A percentile compares a stretch with the other conserved stretches of the same genome.
These are phyloP conservation scores for Allomyces macrogynus DNA, from an alignment of 192 early-diverging fungal species.

Conservation along the genomic window DNA sequence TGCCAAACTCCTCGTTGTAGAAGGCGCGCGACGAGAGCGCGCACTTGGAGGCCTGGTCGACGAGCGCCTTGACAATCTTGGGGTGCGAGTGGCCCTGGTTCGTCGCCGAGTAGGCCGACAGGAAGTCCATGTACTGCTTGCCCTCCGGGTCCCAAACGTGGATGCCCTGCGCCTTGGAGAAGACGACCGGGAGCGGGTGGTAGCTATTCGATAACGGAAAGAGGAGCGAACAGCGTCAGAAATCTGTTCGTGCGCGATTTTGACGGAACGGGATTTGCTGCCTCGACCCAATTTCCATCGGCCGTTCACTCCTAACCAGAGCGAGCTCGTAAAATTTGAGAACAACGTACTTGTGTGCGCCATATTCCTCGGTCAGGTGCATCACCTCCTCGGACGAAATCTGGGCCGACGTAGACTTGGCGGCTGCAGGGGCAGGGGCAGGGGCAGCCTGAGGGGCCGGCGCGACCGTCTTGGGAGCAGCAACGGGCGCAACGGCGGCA, in stretches of 20 bases:
- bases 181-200: constrained; percentile 89
- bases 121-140: constrained; percentile 68
- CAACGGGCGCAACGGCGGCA: too few relatives aligned
- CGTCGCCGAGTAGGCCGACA: constrained; percentile 64
- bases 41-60: constrained; percentile 68
- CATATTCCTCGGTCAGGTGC: constrained; percentile 60
- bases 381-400: constrained; percentile 26
- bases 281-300: not conserved
- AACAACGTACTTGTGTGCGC: constrained; percentile 74
- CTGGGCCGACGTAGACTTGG: not conserved
- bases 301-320: not conserved
- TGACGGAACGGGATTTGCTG: not conserved
- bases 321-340: not conserved
- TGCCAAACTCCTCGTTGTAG: constrained; percentile 84
- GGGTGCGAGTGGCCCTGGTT: constrained; percentile 94
- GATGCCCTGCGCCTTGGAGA: constrained; percentile 63
- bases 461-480: too few relatives aligned
- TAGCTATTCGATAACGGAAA: constrained; percentile 31
- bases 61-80: constrained; percentile 74
- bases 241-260: not conserved
- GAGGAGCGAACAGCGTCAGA: not conserved
- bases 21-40: constrained; percentile 86
- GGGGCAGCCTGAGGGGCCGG: not conserved
- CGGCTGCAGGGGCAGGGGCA: not conserved
- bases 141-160: constrained; percentile 91